Conservation (phyloP, 108 stramenopile species). For the Chaetoceros muelleri region DNA sequence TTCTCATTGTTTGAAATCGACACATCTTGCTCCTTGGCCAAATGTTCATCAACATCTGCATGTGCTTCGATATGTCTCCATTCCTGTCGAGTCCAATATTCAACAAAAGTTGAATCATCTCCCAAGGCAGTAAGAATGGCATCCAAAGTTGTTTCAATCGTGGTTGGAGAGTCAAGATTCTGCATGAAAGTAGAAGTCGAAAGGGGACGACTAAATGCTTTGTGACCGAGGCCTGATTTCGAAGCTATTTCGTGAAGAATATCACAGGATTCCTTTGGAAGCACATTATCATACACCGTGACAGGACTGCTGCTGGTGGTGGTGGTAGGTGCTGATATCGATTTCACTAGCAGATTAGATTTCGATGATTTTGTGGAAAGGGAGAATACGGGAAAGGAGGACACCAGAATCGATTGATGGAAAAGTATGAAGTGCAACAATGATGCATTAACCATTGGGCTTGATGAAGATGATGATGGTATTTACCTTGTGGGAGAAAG, state of each 20-base stretch:
- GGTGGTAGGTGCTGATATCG: too few relatives aligned
- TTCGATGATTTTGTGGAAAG: too few relatives aligned
- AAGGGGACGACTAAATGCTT: constrained; percentile 24
- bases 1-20: too few relatives aligned
- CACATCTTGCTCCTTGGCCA: constrained; percentile 34
- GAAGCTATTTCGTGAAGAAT: constrained; percentile 20
- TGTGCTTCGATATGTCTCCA: constrained; percentile 69
- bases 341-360: too few relatives aligned
- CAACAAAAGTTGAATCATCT: constrained; percentile 30
- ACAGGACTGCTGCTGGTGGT: too few relatives aligned
- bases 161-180: too few relatives aligned
- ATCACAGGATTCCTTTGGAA: constrained; percentile 7
- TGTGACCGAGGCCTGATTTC: constrained; percentile 21
- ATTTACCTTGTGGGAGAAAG: too few relatives aligned
- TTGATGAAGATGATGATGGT: too few relatives aligned
- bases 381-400: too few relatives aligned
- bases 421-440: too few relatives aligned
- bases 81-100: constrained; percentile 66
- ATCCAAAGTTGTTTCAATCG: constrained; percentile 30
- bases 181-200: background rate
- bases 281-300: constrained; percentile 35
- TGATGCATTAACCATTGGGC: too few relatives aligned
- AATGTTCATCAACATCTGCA: constrained; percentile 64
- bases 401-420: too few relatives aligned
- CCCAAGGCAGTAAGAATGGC: constrained; percentile 26